Base-by-base conservation (phyloP, 306 rosid genomes). In the Castanospermum australe region DNA sequence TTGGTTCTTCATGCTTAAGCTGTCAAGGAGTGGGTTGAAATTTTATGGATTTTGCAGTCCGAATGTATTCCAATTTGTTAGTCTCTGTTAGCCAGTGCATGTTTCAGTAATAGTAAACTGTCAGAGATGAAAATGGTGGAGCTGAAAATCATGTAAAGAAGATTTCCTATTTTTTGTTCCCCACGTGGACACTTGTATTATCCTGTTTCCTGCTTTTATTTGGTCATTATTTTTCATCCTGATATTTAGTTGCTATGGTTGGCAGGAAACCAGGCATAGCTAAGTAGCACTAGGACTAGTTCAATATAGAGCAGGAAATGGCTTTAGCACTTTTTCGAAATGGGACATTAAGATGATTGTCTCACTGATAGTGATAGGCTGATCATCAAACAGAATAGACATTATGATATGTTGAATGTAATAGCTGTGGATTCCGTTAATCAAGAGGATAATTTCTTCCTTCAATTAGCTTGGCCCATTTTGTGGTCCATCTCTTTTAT, bases 401-500 rank as follows among this genome's bases (percentile, higher is more conserved):
- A 82, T 8, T 59, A 77, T 71, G 71, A 78, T 84, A 61, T 30
- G 75, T 77, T 78, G 84, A 75, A 42, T 86, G 77, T 79, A 83
- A 68, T 62, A 87, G 88, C 84, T 62, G 57, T 79, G 48, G 73
- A 79, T 81, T 76, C 71, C 33, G 78, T 82, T 75, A 79, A 88
- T 76, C 85, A 81, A 69, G 52, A 70, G 67, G 76, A 81, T 83
- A 28, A 22, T 82, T 80, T 73, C 54, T 36, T 84, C 83, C 61
- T 41, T 82, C 70, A 84, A 87, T 83, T 71, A 78, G 81, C 52
- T 75, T 73, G 88, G 82, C 62, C 89, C 84, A 77, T 79, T 77
- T 45, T 52, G 92, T 90, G 95, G 93, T 87, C 97, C 92, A 63
- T 71, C 33, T 57, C 18, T 70, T 81, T 86, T 83, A 48, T 84